Evolutionary conservation across 768 basidiomycete species (phyloP).

Genomic region (Pleurotus sapidus): DNA sequence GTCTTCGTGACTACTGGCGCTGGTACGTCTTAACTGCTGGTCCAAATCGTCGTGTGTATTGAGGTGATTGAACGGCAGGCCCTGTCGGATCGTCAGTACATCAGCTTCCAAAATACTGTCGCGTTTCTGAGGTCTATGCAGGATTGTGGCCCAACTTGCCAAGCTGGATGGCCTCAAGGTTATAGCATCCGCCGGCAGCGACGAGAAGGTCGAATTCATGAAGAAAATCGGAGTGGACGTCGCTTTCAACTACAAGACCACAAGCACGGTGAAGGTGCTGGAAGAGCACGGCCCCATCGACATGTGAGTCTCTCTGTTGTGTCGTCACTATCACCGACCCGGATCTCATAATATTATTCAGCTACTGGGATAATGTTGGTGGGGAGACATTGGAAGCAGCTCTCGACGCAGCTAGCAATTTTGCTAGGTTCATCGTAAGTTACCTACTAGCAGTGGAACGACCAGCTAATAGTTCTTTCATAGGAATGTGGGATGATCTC

Average conservation of each 20-base stretch:
- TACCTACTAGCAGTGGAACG: neutral
- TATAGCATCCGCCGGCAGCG: slow-evolving; percentile 59
- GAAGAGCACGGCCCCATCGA: slow-evolving; percentile 51
- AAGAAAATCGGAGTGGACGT: slow-evolving; percentile 52
- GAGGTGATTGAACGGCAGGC: neutral
- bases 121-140: too few relatives aligned
- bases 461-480: neutral
- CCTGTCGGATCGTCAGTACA: slow-evolving; percentile 25
- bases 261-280: slow-evolving; percentile 40
- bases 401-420: slow-evolving; percentile 30
- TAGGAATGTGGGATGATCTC: slow-evolving; percentile 2
- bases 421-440: slow-evolving; percentile 41
- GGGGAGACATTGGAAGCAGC: slow-evolving; percentile 38
- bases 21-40: slow-evolving; percentile 7
- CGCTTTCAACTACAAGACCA: slow-evolving; percentile 65
- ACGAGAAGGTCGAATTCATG: slow-evolving; percentile 57
- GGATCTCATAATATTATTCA: neutral
- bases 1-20: slow-evolving; percentile 26
- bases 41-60: neutral
- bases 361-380: slow-evolving; percentile 41
- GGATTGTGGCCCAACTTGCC: slow-evolving; percentile 34
- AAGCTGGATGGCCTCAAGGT: slow-evolving; percentile 45
- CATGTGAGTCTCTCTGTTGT: slow-evolving; percentile 28
- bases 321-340: too few relatives aligned
- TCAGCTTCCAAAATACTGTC: too few relatives aligned